A percentile compares a stretch with the other conserved stretches of the same genome.
Evolutionary conservation across 805 yeast species (phyloP).

Genomic region (Gaillardinia entomophila): DNA sequence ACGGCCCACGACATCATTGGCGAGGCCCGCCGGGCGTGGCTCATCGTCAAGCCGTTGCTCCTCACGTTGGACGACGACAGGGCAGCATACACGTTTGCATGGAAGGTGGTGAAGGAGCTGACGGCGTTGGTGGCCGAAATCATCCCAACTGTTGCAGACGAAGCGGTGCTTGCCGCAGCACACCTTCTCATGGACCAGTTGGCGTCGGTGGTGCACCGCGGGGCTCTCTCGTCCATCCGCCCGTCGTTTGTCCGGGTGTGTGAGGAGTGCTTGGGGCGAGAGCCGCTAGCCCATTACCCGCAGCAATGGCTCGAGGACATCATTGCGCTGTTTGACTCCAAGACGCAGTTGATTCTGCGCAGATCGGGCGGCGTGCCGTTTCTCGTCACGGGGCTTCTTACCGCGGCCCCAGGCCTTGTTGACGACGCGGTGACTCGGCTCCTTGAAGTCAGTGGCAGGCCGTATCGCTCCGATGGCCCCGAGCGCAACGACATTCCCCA

Average conservation of each 20-base stretch:
- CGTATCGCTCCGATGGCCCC: conserved; percentile 42
- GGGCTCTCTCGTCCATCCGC: conserved; percentile 85
- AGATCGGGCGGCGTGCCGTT: conserved; percentile 91
- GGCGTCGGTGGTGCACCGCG: conserved; percentile 75
- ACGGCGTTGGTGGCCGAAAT: conserved; percentile 47
- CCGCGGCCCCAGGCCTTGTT: conserved; percentile 39
- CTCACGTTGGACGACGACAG: conserved; percentile 46
- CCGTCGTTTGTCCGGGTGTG: conserved; percentile 75
- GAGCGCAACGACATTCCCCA: conserved; percentile 73
- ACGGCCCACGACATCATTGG: conserved; percentile 11
- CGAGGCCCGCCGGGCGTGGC: conserved; percentile 37
- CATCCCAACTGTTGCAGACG: conserved; percentile 16
- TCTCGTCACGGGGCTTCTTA: conserved; percentile 68
- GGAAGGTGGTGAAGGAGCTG: conserved; percentile 81
- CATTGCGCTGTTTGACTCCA: conserved; percentile 44
- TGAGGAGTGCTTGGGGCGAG: conserved; percentile 37
- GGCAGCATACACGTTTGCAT: conserved; percentile 58
- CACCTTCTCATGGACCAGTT: conserved; percentile 59
- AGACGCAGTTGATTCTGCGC: conserved; percentile 71
- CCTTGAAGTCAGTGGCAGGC: conserved; percentile 47
- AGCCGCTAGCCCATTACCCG: conserved; percentile 35
- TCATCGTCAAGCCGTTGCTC: conserved; percentile 40
- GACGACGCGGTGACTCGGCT: conserved; percentile 47
- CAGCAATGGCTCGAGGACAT: conserved; percentile 56
- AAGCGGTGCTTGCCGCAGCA: conserved; percentile 24